Evolutionary conservation across 768 basidiomycete species (phyloP).

Genomic region (Cantharellus cinnabarinus): DNA sequence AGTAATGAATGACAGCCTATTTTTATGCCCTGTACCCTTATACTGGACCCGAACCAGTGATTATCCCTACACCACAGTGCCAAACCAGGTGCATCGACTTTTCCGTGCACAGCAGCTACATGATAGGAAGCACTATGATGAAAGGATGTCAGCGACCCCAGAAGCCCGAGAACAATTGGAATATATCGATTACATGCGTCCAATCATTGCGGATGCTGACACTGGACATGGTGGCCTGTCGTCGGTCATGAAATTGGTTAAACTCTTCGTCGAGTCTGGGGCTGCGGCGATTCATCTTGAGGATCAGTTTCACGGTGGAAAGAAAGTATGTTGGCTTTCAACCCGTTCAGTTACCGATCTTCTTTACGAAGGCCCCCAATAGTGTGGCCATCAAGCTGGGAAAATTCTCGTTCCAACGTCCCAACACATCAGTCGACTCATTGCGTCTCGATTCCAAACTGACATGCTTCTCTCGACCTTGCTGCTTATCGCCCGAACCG

Average conservation of each 20-base stretch:
- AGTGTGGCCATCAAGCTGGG: constrained; percentile 78
- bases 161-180: constrained; percentile 50
- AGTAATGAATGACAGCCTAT: background rate
- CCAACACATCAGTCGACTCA: constrained; percentile 65
- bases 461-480: constrained; percentile 78
- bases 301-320: constrained; percentile 86
- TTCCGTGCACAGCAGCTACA: constrained; percentile 85
- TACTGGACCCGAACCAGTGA: constrained; percentile 28
- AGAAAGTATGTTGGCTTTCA: constrained; percentile 34
- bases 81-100: constrained; percentile 82
- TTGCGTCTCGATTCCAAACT: constrained; percentile 74
- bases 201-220: constrained; percentile 88
- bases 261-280: constrained; percentile 88
- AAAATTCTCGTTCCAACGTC: constrained; percentile 86
- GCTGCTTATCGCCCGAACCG: constrained; percentile 80
- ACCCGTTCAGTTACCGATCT: background rate
- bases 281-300: constrained; percentile 82
- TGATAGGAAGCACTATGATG: constrained; percentile 84
- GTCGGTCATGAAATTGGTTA: constrained; percentile 83
- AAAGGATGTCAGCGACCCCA: constrained; percentile 43
- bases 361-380: background rate
- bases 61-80: constrained; percentile 91
- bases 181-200: constrained; percentile 72
- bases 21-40: background rate
- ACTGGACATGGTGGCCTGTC: constrained; percentile 95